A percentile compares a stretch with the other conserved stretches of the same genome.
phyloP scores from a whole-genome alignment of 2,329 filamentous ascomycete genomes.

The Paramyrothecium sp. region DNA sequence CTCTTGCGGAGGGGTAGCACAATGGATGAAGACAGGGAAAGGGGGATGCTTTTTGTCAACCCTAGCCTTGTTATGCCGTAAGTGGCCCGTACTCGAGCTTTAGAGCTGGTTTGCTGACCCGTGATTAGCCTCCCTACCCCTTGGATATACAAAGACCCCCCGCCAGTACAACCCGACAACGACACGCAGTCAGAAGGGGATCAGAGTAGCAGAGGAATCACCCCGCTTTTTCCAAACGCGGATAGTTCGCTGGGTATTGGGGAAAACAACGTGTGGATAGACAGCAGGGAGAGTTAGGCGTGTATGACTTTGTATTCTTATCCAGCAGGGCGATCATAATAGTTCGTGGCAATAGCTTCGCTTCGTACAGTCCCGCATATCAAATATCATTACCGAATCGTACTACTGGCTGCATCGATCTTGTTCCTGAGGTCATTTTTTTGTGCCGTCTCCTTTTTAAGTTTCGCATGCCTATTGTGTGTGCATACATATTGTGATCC shows the following conservation, averaged over 20 bases:
- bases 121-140: constrained; percentile 59
- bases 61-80: constrained; percentile 69
- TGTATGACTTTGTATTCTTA: no score
- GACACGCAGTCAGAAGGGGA: constrained; percentile 24
- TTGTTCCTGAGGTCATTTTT: no score
- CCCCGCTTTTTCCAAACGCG: constrained; percentile 28
- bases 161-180: constrained; percentile 31
- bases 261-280: constrained; percentile 37
- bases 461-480: no score
- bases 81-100: constrained; percentile 30
- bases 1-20: constrained; percentile 58
- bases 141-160: constrained; percentile 64
- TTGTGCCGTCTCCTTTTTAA: no score
- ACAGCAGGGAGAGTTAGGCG: constrained; percentile 10
- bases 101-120: background rate
- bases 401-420: no score
- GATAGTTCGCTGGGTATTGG: constrained; percentile 37
- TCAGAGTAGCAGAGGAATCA: background rate
- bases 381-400: no score
- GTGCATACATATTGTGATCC: no score
- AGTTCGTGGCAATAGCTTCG: no score
- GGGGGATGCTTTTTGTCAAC: constrained; percentile 70
- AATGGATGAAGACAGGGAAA: constrained; percentile 70
- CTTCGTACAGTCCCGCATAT: no score
- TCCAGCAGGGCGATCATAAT: no score